phyloP scores from a whole-genome alignment of 306 rosid species.

The Quercus variabilis region DNA sequence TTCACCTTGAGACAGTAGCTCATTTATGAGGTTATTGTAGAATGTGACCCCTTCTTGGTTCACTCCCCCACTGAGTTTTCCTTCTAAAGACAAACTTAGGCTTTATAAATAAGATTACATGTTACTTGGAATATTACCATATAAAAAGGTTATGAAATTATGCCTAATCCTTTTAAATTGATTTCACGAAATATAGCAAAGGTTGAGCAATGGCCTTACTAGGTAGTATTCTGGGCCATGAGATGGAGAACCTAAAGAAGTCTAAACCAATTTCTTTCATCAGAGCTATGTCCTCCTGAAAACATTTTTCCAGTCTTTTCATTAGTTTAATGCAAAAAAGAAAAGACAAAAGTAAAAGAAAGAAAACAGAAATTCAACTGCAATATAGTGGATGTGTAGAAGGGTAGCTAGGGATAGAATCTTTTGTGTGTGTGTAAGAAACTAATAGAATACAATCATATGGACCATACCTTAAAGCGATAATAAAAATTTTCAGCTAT shows the following conservation, averaged over 20 bases:
- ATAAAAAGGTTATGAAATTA: too few relatives aligned
- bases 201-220: constrained; percentile 20
- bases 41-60: constrained; percentile 35
- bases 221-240: constrained; percentile 51
- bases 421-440: too few relatives aligned
- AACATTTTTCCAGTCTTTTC: not conserved
- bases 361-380: too few relatives aligned
- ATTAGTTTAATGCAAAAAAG: not conserved
- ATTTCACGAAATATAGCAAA: too few relatives aligned
- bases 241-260: constrained; percentile 48
- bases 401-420: too few relatives aligned
- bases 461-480: constrained; percentile 30
- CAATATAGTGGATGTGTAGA: too few relatives aligned
- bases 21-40: constrained; percentile 49
- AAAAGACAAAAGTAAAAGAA: too few relatives aligned
- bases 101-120: not conserved
- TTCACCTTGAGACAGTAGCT: constrained; percentile 40
- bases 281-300: constrained; percentile 38
- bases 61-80: constrained; percentile 13
- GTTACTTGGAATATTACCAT: too few relatives aligned
- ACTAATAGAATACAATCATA: not conserved
- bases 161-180: too few relatives aligned
- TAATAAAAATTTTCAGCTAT: constrained; percentile 35
- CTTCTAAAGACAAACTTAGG: not conserved
- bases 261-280: constrained; percentile 50